Evolutionary conservation across 2,329 filamentous ascomycete species (phyloP), one percentile per base, ranked within the genome.

Genomic region (Leptographium galeiforme): DNA sequence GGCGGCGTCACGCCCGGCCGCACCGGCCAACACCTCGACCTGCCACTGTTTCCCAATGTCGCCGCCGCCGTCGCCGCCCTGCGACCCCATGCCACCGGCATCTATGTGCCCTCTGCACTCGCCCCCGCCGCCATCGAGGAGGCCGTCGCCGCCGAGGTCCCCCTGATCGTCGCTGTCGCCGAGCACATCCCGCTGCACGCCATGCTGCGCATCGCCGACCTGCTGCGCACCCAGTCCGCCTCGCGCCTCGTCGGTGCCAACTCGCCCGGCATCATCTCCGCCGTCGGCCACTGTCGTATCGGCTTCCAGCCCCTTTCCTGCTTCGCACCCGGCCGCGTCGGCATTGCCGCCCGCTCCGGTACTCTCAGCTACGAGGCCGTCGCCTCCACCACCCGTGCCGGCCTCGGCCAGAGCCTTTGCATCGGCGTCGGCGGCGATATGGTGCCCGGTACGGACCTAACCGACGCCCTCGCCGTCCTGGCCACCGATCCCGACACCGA

Each of bases 281-380:
- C 85, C 0, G 76, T 82, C 25, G 86, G 89, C 51, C 82, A 81
- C 2, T 90, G 86, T 60, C 54, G 85, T 84, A 65, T 85, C 63
- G 86, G 87, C 0, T 89, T 90, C 63, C 85, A 89, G 64, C 87
- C 87, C 6, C 70, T 90, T 13, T 78, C 83, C 0, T 87, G 82
- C 55, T 90, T 89, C 62, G 79, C 82, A 1, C 76, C 79, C 0
- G 87, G 45, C n/a, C 76, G 78, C 54, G 72, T 91, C 25, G 86
- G 85, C 2, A 86, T 91, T 53, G 78, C 87, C 4, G 84, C 85
- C n/a, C 89, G 88, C 63, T 89, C 84, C 0, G 87, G 86, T 1
- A 91, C 87, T 0, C 68, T 91, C 43, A 88, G 84, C 57, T 91
- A 90, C 61, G 87, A 91, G 64, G 81, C 86, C 2, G 86, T 89